Base-by-base conservation (phyloP, 768 basidiomycete genomes). In the Dentipellis fragilis region DNA sequence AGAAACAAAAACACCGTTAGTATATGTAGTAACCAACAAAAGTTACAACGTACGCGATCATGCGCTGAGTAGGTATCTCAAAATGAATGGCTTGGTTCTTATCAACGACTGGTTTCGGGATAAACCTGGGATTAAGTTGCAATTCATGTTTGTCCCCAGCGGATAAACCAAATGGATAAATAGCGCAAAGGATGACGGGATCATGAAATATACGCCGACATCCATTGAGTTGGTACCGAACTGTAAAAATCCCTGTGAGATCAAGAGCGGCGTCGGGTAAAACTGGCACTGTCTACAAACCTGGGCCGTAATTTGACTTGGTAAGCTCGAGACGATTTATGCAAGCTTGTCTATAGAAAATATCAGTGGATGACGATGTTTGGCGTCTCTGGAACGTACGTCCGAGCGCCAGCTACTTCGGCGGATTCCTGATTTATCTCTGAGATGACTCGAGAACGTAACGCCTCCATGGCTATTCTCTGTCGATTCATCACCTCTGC, bases 121-220 rank as follows among this genome's bases (percentile, higher is more conserved):
- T 49, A 38, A 56, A 45, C 14, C 17, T 21, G 3, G 55, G 36
- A 35, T 61, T 49, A 17, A 61, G 23, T 14, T 59, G 58, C 54
- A 59, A 38, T n/a, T 50, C 51, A n/a, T 59, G 55, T 10, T 12
- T 45, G 52, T 61, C 52, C 6, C 56, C 57, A 34, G 52, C 45
- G 4, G 52, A 34, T 1, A 58, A 35, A 19, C 48, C 54, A 40
- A 56, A 45, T 17, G 22, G 47, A n/a, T 56, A 49, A 8, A 56
- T 35, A 19, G 38, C 19, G 22, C 46, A 38, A 14, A 53, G 40
- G 17, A 60, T 19, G 17, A 39, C 35, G 5, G 59, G 40, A 16
- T 36, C 48, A 17, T 55, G 48, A 10, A 23, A 35, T 1, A 16
- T 48, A 14, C 55, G 23, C 10, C n/a, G 49, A 9, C 40, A 55